These are phyloP conservation scores for Clitopilus hobsonii DNA, from an alignment of 768 basidiomycete genomes.

Conservation along the genomic window DNA sequence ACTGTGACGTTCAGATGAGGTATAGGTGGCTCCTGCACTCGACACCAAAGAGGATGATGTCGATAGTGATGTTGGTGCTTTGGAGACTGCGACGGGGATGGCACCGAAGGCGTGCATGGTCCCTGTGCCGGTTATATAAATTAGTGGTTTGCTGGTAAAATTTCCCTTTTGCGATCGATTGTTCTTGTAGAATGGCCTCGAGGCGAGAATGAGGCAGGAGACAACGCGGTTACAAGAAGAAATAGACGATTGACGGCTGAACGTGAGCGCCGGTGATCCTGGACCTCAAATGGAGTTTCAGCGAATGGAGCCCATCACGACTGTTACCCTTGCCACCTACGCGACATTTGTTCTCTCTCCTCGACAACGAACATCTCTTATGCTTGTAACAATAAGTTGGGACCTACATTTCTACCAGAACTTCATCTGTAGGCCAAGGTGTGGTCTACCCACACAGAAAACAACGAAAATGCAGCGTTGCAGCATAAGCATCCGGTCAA, in stretches of 20 bases:
- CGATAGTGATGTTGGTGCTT: not conserved
- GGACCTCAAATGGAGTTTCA: not conserved
- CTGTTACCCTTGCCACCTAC: not conserved
- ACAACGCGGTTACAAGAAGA: slow-evolving; percentile 1
- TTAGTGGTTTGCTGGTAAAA: not conserved
- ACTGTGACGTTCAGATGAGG: slow-evolving; percentile 1
- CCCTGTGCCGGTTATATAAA: not conserved
- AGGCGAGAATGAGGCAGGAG: slow-evolving; percentile 1
- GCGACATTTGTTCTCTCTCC: not conserved
- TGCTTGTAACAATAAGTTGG: not conserved
- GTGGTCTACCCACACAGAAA: too few relatives aligned
- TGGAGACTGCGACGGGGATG: not conserved
- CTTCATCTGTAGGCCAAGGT: too few relatives aligned
- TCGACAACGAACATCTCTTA: not conserved
- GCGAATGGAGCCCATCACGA: not conserved
- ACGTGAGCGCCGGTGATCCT: not conserved
- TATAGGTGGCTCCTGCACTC: not conserved
- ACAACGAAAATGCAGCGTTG: too few relatives aligned
- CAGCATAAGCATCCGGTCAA: too few relatives aligned
- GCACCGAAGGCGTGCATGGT: not conserved
- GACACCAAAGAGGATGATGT: not conserved
- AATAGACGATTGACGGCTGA: not conserved
- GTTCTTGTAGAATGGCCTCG: not conserved
- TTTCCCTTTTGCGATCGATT: not conserved
- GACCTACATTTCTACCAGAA: not conserved